Conservation (phyloP, 2,329 filamentous ascomycete genomes). For the Penicillium expansum region DNA sequence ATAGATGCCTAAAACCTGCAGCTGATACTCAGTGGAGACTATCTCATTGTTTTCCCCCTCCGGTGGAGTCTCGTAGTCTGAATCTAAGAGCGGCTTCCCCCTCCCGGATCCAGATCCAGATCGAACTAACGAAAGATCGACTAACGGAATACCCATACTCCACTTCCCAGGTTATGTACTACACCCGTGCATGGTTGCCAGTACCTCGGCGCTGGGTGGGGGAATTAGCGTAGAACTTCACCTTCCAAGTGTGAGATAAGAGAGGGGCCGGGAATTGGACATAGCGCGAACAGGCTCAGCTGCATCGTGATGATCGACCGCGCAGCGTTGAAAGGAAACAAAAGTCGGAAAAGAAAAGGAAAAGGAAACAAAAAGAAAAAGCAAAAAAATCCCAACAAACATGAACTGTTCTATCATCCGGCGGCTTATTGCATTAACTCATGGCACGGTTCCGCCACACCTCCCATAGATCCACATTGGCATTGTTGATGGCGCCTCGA, state of each 20-base stretch:
- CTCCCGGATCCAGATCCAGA: conserved; percentile 6
- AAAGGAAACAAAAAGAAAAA: conserved; percentile 3
- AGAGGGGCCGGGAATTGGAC: neutral
- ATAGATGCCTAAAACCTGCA: conserved; percentile 5
- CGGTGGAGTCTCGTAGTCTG: neutral
- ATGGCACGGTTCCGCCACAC: conserved; percentile 4
- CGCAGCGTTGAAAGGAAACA: neutral
- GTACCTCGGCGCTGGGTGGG: neutral
- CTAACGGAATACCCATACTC: conserved; percentile 3
- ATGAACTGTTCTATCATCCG: neutral
- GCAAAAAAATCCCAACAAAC: conserved; percentile 1
- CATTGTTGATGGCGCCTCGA: neutral
- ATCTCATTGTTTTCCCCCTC: neutral
- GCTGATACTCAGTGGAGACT: neutral
- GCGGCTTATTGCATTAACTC: conserved; percentile 1
- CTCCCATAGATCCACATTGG: conserved; percentile 1
- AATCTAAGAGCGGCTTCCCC: neutral
- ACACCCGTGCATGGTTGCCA: neutral
- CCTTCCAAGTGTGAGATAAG: neutral
- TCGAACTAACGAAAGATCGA: conserved; percentile 12
- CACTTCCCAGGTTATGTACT: conserved; percentile 2
- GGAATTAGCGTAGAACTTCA: neutral
- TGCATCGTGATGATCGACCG: conserved; percentile 16
- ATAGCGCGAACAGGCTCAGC: conserved; percentile 5
- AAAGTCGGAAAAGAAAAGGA: conserved; percentile 5